Conservation (phyloP, 139 green algal genomes). For the Chlorella sp. region DNA sequence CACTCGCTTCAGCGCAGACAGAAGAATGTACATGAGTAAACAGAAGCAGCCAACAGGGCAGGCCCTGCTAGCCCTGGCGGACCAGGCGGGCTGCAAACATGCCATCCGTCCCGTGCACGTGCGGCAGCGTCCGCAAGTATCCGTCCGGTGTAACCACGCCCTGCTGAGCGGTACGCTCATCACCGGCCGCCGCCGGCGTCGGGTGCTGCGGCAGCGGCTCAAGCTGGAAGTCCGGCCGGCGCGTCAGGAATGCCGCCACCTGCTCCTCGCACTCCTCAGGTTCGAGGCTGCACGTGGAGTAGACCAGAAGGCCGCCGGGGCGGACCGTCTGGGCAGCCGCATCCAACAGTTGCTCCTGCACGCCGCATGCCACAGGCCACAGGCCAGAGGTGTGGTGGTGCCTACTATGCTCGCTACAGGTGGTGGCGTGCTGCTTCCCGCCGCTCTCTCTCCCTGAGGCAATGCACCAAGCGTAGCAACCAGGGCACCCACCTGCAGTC, state of each 20-base stretch:
- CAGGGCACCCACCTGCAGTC: conserved; percentile 42
- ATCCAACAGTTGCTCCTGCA: conserved; percentile 62
- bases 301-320: conserved; percentile 82
- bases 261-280: conserved; percentile 24
- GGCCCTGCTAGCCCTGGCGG: too few relatives aligned
- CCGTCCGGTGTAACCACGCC: not conserved
- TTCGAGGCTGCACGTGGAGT: conserved; percentile 73
- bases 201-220: not conserved
- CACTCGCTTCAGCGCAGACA: too few relatives aligned
- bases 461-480: too few relatives aligned
- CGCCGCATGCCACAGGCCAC: too few relatives aligned
- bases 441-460: too few relatives aligned
- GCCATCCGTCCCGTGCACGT: not conserved
- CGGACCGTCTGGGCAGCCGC: conserved; percentile 57
- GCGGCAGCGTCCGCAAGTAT: not conserved
- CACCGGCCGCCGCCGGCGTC: not conserved
- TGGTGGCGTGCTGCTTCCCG: too few relatives aligned
- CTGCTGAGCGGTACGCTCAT: too few relatives aligned
- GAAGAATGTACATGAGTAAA: too few relatives aligned
- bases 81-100: not conserved
- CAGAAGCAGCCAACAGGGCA: too few relatives aligned
- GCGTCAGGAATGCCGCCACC: not conserved
- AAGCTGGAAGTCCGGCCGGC: not conserved
- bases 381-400: too few relatives aligned
- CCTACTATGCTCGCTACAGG: too few relatives aligned